Evolutionary conservation across 345 rosid genomes (phyloP).

Genomic region (Camelina sativa): DNA sequence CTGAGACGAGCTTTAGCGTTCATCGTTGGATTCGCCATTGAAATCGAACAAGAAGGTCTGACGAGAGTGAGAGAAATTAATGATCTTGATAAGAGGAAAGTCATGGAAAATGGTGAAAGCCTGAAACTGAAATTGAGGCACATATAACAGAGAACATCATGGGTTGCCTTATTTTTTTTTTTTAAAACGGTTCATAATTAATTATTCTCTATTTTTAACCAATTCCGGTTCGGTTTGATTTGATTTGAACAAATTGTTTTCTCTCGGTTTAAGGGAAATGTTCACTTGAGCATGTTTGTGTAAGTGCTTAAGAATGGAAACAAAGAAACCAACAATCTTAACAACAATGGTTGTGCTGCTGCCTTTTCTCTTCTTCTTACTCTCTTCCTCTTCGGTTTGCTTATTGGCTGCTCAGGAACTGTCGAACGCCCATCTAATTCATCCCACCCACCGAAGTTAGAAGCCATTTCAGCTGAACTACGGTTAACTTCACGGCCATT

Average conservation of each 20-base stretch:
- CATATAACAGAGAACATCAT: not conserved
- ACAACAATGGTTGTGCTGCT: conserved; percentile 40
- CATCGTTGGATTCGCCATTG: conserved; percentile 32
- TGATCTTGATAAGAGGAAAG: conserved; percentile 42
- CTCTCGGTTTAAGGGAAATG: not conserved
- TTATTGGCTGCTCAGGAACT: conserved; percentile 12
- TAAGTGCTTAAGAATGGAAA: conserved; percentile 46
- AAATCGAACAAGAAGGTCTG: conserved; percentile 38
- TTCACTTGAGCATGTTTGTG: conserved; percentile 39
- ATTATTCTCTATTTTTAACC: conserved; percentile 25
- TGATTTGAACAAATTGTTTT: conserved; percentile 1
- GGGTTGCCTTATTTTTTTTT: not conserved
- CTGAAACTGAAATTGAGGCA: conserved; percentile 1
- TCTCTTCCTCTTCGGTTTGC: conserved; percentile 22
- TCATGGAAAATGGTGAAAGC: conserved; percentile 23
- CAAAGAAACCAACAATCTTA: conserved; percentile 46
- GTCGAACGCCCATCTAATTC: conserved; percentile 28
- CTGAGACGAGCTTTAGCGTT: conserved; percentile 56
- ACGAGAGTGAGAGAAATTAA: conserved; percentile 28
- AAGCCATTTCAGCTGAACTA: conserved; percentile 29
- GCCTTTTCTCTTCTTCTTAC: conserved; percentile 38
- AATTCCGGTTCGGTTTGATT: conserved; percentile 28
- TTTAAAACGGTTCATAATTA: conserved; percentile 28
- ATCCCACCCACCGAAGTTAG: conserved; percentile 48
- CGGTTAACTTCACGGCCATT: conserved; percentile 10